Evolutionary conservation across 139 green algal species (phyloP).

Genomic region (Coccomyxa sp.): DNA sequence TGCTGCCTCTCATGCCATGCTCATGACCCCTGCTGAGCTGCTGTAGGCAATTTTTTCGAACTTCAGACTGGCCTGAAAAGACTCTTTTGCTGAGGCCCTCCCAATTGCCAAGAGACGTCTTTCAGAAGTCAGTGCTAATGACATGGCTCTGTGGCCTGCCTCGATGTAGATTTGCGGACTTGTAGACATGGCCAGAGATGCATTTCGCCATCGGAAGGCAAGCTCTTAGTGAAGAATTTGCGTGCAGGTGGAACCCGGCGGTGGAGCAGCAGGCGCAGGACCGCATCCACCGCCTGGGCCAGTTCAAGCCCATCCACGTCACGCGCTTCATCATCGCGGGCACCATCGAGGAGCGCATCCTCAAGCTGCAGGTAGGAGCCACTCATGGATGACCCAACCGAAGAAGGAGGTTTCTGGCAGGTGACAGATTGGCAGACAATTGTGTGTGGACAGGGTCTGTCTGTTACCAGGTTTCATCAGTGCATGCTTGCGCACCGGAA

Average conservation of each 20-base stretch:
- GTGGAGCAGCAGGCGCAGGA: conserved; percentile 61
- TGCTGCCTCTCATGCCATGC: too few relatives aligned
- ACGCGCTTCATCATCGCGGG: conserved; percentile 81
- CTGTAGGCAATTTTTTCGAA: too few relatives aligned
- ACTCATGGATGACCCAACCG: background rate
- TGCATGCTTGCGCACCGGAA: background rate
- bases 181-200: too few relatives aligned
- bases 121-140: too few relatives aligned
- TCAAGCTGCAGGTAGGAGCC: conserved; percentile 72
- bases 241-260: conserved; percentile 51
- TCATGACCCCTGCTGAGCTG: too few relatives aligned
- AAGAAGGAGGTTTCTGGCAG: background rate
- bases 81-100: too few relatives aligned
- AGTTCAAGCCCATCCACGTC: conserved; percentile 83
- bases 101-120: too few relatives aligned
- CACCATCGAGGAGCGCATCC: conserved; percentile 92
- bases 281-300: conserved; percentile 64
- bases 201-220: too few relatives aligned
- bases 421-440: background rate
- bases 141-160: too few relatives aligned
- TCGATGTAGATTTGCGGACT: too few relatives aligned
- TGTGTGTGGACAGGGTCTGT: background rate
- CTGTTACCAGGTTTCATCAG: background rate
- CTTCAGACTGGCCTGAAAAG: too few relatives aligned
- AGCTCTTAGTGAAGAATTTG: too few relatives aligned